A percentile compares a stretch with the other conserved stretches of the same genome.
phyloP scores from a whole-genome alignment of 1,284 basidiomycete species.

The Ceratobasidium sp. region DNA sequence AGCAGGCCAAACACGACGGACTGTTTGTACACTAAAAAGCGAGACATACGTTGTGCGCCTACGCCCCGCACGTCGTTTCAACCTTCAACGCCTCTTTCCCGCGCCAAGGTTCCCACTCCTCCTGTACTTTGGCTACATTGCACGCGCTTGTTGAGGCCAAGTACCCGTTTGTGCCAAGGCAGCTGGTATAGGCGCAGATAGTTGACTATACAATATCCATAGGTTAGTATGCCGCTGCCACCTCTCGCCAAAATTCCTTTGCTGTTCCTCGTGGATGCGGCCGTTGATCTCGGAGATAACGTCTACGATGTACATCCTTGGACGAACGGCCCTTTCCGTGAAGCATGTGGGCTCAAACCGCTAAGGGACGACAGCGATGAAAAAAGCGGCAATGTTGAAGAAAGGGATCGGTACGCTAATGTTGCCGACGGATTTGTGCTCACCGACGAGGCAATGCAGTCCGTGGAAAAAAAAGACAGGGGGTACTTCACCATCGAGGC shows the following conservation, averaged over 20 bases:
- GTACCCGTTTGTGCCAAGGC: too few relatives aligned
- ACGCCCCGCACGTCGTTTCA: too few relatives aligned
- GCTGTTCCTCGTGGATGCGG: not conserved
- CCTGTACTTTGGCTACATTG: too few relatives aligned
- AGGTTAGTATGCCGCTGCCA: not conserved
- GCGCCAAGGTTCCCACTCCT: too few relatives aligned
- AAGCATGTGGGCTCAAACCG: not conserved
- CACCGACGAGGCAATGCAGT: not conserved
- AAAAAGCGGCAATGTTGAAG: not conserved
- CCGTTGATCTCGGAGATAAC: not conserved
- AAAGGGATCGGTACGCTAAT: not conserved
- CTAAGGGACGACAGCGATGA: not conserved
- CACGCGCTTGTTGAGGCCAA: too few relatives aligned
- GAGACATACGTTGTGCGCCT: too few relatives aligned
- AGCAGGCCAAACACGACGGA: too few relatives aligned
- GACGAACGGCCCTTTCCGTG: not conserved
- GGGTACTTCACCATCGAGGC: not conserved
- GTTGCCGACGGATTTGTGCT: conserved; percentile 5
- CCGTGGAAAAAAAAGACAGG: not conserved
- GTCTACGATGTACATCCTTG: not conserved
- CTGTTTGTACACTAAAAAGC: too few relatives aligned
- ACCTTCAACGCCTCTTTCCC: too few relatives aligned
- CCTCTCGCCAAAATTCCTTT: not conserved
- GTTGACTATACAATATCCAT: too few relatives aligned
- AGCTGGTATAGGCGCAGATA: too few relatives aligned